Conservation (phyloP, 768 basidiomycete genomes). For the Melanogaster broomeanus region DNA sequence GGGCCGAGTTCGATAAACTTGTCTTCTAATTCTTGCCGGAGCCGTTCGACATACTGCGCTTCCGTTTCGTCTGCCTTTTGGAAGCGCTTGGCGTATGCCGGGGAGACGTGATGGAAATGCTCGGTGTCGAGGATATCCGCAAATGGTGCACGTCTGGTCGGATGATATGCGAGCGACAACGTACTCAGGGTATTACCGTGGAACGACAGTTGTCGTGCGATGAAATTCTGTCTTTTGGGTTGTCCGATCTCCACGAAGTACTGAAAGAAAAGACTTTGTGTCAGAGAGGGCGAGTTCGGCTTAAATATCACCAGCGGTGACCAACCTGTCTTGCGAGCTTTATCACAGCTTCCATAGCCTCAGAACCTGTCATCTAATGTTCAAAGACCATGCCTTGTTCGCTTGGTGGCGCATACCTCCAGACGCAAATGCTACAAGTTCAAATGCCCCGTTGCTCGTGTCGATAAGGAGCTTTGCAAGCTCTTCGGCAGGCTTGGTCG, state of each 20-base stretch:
- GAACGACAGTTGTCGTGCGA: conserved; percentile 76
- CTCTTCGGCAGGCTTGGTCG: conserved; percentile 79
- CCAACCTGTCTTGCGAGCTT: conserved; percentile 78
- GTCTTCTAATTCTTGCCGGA: conserved; percentile 79
- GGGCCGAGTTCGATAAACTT: conserved; percentile 84
- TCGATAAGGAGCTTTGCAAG: conserved; percentile 68
- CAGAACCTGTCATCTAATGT: conserved; percentile 57
- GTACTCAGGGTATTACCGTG: conserved; percentile 84
- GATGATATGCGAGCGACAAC: conserved; percentile 67
- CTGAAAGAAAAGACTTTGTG: conserved; percentile 34
- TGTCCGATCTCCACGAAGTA: conserved; percentile 74
- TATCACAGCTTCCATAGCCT: conserved; percentile 87
- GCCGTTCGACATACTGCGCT: conserved; percentile 75
- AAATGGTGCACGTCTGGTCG: conserved; percentile 68
- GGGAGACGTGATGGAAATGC: conserved; percentile 84
- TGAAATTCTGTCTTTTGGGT: conserved; percentile 71
- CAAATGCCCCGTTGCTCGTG: conserved; percentile 74
- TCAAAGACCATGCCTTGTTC: background rate
- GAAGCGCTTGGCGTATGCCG: conserved; percentile 85
- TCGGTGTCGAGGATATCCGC: conserved; percentile 60
- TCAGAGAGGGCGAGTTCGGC: conserved; percentile 6
- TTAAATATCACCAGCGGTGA: background rate
- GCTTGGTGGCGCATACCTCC: conserved; percentile 52
- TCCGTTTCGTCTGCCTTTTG: conserved; percentile 68
- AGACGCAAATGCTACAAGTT: conserved; percentile 67